Percentiles rank a stretch among this genome's conserved stretches.
Evolutionary conservation across 2,329 filamentous ascomycete genomes (phyloP).

Genomic region (Colletotrichum lupini): DNA sequence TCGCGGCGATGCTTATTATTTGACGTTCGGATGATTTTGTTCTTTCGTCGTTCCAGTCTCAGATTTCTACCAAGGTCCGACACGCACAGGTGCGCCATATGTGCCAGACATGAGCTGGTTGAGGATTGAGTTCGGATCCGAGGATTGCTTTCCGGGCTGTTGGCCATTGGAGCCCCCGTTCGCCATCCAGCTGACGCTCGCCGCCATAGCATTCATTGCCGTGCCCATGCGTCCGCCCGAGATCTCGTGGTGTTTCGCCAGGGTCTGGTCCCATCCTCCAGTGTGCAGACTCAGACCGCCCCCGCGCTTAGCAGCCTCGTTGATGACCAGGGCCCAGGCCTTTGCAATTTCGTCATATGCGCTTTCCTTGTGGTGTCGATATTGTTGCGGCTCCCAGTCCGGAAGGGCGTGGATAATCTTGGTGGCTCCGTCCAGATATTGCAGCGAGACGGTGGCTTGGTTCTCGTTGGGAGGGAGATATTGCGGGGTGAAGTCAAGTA

Average conservation of each 20-base stretch:
- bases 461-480: slow-evolving; percentile 92
- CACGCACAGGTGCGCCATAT: slow-evolving; percentile 69
- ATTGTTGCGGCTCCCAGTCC: slow-evolving; percentile 88
- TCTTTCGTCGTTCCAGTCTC: not conserved
- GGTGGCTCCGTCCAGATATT: slow-evolving; percentile 90
- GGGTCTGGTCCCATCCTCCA: slow-evolving; percentile 90
- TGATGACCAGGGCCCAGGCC: slow-evolving; percentile 92
- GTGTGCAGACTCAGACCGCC: slow-evolving; percentile 91
- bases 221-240: slow-evolving; percentile 84
- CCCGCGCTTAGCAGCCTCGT: slow-evolving; percentile 89
- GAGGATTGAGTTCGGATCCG: slow-evolving; percentile 67
- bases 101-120: slow-evolving; percentile 71
- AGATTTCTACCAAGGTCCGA: slow-evolving; percentile 67
- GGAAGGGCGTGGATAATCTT: slow-evolving; percentile 90
- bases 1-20: not conserved
- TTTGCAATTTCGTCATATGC: slow-evolving; percentile 96
- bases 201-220: slow-evolving; percentile 81
- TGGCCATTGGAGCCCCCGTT: slow-evolving; percentile 41
- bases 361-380: slow-evolving; percentile 93
- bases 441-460: slow-evolving; percentile 84
- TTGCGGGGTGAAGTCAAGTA: slow-evolving; percentile 94
- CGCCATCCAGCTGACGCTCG: slow-evolving; percentile 81
- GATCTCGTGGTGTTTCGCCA: slow-evolving; percentile 88
- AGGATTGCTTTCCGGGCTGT: slow-evolving; percentile 38
- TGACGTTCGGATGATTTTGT: not conserved